Base-by-base conservation (phyloP, 495 filamentous ascomycete species). In the Penicillium dipodomyicola region DNA sequence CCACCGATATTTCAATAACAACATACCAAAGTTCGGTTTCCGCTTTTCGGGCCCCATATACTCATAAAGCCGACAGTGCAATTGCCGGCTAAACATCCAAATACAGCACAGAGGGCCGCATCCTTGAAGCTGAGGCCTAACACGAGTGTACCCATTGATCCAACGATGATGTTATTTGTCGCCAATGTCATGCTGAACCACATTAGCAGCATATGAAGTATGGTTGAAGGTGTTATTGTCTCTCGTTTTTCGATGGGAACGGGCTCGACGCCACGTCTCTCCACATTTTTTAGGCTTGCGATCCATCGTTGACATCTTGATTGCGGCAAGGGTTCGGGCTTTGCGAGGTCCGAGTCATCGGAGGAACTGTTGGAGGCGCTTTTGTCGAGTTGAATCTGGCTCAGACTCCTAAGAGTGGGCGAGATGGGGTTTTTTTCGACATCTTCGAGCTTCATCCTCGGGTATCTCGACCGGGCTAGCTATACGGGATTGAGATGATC, bases 141-240 rank as follows among this genome's bases (percentile, higher is more conserved):
- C 2, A 86, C 76, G 7, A 85, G 66, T 0, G 87, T 86, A 1
- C 88, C 88, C 19, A 92, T 75, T 43, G 89, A 80, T 9, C 86
- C 89, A 0, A 85, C 76, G 2, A 85, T 81, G 42, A 90, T 80
- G 60, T 91, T 91, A 64, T 90, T 89, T 14, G 84, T 82, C 0
- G 85, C 81, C 54, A 90, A 77, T 53, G 89, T 89, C 72, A 88
- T 84, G 37, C 84, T 84, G 59, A 89, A 84, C 88, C 88, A 92
- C 41, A 91, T 70, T 5, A 90, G 68, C 11, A 80, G 68, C 67
- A 91, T 84, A 61, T 90, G 87, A 37, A 83, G 62, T 23, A 77
- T 71, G 0, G 69, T 67, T 10, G 72, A 63, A 10, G 65, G 17
- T n/a, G 66, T 74, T 11, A 65, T 50, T 11, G 58, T 45, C 47